Evolutionary conservation across 306 rosid genomes (phyloP), one percentile per base, ranked within the genome.

Genomic region (Cercis canadensis): DNA sequence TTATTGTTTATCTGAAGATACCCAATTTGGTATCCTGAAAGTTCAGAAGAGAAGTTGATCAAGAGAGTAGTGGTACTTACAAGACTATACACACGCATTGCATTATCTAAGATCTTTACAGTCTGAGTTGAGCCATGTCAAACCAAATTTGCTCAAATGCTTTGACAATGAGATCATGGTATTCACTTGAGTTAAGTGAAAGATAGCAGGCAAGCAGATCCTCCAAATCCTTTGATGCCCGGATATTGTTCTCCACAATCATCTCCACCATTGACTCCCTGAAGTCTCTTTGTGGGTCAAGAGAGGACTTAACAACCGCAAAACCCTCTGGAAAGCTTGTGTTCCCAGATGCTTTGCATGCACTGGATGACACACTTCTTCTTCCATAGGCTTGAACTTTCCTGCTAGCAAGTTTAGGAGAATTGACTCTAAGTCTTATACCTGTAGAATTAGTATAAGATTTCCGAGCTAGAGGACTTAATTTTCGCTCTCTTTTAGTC

Each of bases 201-300:
- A 92, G 98, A 51, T 92, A 92, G 65, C 96, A 87, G n/a, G 98
- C 98, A 67, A 92, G 95, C 7, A 92, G 88, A 43, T 88, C 88
- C 78, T 92, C 98, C 82, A 92, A 87, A 82, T 92, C 98, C 77
- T 90, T 87, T 0, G 90, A 78, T 4, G 72, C 87, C 54, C 79
- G 47, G 70, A 92, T 88, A 44, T 87, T 88, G 62, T 90, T 90
- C 90, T 88, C 96, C 67, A 83, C 85, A 69, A 92, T 90, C 98
- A 92, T 92, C 85, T 92, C 98, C 84, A 82, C 81, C 98, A 92
- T 92, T 34, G 98, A 92, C 4, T 92, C 92, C 66, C 73, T 81
- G 81, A 92, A 92, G 77, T 92, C 98, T 63, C 81, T 82, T 78
- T 80, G 87, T 17, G 98, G 98, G 77, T 92, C 89, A 68, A 81